Evolutionary conservation across 2,329 filamentous ascomycete species (phyloP).

Genomic region (Fusarium odoratissimum): DNA sequence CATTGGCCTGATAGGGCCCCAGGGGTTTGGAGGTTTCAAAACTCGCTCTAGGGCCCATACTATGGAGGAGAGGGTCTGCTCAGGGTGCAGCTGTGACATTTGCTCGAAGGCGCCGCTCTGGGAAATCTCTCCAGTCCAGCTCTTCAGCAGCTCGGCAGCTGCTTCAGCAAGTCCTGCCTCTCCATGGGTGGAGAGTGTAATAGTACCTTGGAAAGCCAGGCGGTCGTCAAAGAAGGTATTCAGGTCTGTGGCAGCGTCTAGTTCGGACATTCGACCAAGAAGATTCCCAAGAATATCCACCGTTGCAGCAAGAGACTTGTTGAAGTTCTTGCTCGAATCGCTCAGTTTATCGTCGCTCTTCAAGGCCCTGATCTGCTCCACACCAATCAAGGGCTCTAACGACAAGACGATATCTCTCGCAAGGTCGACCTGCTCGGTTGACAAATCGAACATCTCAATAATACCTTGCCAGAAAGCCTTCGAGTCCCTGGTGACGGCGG

Average conservation of each 20-base stretch:
- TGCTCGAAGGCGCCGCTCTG: slow-evolving; percentile 56
- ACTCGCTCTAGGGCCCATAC: slow-evolving; percentile 55
- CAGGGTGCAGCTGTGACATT: slow-evolving; percentile 54
- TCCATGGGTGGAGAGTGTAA: slow-evolving; percentile 84
- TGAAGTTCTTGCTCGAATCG: slow-evolving; percentile 73
- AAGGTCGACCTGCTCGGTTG: slow-evolving; percentile 77
- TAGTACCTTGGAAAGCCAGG: slow-evolving; percentile 76
- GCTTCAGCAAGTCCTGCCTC: slow-evolving; percentile 83
- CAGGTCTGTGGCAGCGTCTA: slow-evolving; percentile 73
- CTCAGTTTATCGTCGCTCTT: slow-evolving; percentile 57
- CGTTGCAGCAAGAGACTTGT: slow-evolving; percentile 71
- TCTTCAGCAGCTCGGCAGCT: slow-evolving; percentile 84
- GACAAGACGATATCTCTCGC: slow-evolving; percentile 79
- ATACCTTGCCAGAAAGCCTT: slow-evolving; percentile 53
- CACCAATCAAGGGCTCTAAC: slow-evolving; percentile 74
- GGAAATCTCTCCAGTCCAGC: slow-evolving; percentile 75
- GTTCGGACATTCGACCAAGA: slow-evolving; percentile 82
- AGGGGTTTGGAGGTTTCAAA: slow-evolving; percentile 56
- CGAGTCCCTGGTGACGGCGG: slow-evolving; percentile 76
- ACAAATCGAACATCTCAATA: slow-evolving; percentile 80
- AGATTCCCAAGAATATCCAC: slow-evolving; percentile 74
- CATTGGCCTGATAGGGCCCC: slow-evolving; percentile 68
- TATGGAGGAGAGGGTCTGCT: slow-evolving; percentile 57
- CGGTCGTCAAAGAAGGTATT: slow-evolving; percentile 75
- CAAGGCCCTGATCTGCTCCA: slow-evolving; percentile 76